Evolutionary conservation across 345 rosid genomes (phyloP).

Genomic region (Boechera divaricarpa): DNA sequence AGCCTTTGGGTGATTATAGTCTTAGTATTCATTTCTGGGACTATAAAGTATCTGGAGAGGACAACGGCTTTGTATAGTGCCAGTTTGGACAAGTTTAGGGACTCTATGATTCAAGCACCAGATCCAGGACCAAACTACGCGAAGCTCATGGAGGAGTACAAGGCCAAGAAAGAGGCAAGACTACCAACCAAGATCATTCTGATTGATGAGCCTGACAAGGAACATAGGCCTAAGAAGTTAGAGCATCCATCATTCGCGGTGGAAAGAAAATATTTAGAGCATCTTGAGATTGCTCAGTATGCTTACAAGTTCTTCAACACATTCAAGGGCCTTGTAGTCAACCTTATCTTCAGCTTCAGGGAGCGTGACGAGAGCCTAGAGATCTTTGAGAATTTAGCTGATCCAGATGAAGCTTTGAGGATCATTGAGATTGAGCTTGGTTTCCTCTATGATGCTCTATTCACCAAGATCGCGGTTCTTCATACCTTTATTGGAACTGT

Average conservation of each 20-base stretch:
- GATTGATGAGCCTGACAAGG: constrained; percentile 56
- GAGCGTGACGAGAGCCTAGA: constrained; percentile 53
- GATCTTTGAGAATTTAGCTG: constrained; percentile 31
- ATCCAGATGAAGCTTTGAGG: constrained; percentile 50
- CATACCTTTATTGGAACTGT: constrained; percentile 45
- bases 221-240: constrained; percentile 21
- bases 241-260: background rate
- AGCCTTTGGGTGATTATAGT: constrained; percentile 44
- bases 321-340: constrained; percentile 64
- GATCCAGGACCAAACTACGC: constrained; percentile 72
- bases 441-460: constrained; percentile 63
- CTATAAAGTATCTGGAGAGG: constrained; percentile 66
- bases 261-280: background rate
- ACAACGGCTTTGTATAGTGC: constrained; percentile 60
- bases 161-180: constrained; percentile 52
- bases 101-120: constrained; percentile 61
- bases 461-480: constrained; percentile 55
- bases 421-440: constrained; percentile 67
- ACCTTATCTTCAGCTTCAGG: constrained; percentile 57
- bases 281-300: constrained; percentile 39
- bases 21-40: constrained; percentile 58
- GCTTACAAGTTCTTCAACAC: constrained; percentile 50
- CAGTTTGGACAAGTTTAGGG: constrained; percentile 61
- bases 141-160: constrained; percentile 68
- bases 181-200: constrained; percentile 50